Evolutionary conservation across 306 rosid genomes (phyloP).

Genomic region (Cucurbita moschata): DNA sequence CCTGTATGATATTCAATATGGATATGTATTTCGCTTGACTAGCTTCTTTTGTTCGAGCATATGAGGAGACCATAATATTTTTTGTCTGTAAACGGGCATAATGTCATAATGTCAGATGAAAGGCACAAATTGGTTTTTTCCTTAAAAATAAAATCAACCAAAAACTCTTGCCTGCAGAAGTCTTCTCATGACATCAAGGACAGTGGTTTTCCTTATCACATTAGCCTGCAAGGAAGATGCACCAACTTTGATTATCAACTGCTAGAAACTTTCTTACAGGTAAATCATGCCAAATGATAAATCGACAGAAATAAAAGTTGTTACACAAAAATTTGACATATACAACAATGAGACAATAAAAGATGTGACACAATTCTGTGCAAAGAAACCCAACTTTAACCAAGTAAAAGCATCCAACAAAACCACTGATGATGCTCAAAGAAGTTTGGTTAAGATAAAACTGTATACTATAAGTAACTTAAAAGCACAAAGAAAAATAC

Average conservation of each 20-base stretch:
- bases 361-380: background rate
- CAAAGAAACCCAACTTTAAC: slow-evolving; percentile 8
- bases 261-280: background rate
- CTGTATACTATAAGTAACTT: background rate
- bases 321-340: background rate
- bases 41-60: slow-evolving; percentile 97
- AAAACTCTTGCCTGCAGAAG: slow-evolving; percentile 65
- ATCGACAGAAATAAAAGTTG: background rate
- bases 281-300: background rate
- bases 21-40: slow-evolving; percentile 99
- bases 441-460: background rate
- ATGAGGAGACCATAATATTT: slow-evolving; percentile 95
- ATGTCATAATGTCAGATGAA: slow-evolving; percentile 1
- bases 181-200: slow-evolving; percentile 96
- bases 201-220: slow-evolving; percentile 94
- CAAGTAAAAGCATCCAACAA: background rate
- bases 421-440: background rate
- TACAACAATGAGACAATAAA: background rate
- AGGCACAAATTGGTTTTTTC: background rate
- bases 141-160: background rate
- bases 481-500: slow-evolving; percentile 20
- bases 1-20: slow-evolving; percentile 92
- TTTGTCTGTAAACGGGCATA: slow-evolving; percentile 47
- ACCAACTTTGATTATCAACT: background rate
- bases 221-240: slow-evolving; percentile 53